phyloP scores from a whole-genome alignment of 495 filamentous ascomycete genomes.

The Oleoguttula mirabilis region DNA sequence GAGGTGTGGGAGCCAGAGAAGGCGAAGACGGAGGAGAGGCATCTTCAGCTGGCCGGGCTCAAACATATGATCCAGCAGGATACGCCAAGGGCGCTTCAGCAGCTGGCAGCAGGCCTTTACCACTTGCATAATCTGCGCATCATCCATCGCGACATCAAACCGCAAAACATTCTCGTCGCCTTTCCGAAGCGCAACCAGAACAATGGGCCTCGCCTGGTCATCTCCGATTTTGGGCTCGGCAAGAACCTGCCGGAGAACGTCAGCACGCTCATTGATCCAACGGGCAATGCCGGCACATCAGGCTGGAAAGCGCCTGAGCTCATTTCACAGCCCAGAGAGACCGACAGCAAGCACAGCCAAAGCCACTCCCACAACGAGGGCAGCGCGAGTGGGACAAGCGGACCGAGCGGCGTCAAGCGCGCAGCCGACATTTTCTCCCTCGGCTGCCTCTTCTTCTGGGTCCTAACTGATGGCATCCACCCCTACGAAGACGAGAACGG shows the following conservation, averaged over 20 bases:
- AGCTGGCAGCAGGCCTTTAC: conserved; percentile 74
- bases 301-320: conserved; percentile 96
- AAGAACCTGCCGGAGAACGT: conserved; percentile 96
- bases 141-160: conserved; percentile 93
- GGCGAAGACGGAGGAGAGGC: conserved; percentile 19
- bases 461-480: conserved; percentile 80
- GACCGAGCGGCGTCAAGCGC: conserved; percentile 71
- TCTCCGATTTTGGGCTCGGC: conserved; percentile 95
- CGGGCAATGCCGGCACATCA: conserved; percentile 83
- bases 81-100: conserved; percentile 56
- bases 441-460: conserved; percentile 92
- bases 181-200: conserved; percentile 35
- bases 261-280: conserved; percentile 88
- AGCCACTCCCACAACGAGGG: conserved; percentile 24
- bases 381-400: conserved; percentile 13
- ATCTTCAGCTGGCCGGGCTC: conserved; percentile 9
- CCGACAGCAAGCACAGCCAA: conserved; percentile 31
- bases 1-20: conserved; percentile 36
- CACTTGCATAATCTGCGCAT: conserved; percentile 88
- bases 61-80: conserved; percentile 50
- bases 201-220: conserved; percentile 63
- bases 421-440: conserved; percentile 95
- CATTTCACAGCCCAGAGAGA: conserved; percentile 60
- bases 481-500: conserved; percentile 88
- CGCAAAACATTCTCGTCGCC: conserved; percentile 84